Conservation (phyloP, 1,139 yeast species). For the Yamadazyma mexicana region DNA sequence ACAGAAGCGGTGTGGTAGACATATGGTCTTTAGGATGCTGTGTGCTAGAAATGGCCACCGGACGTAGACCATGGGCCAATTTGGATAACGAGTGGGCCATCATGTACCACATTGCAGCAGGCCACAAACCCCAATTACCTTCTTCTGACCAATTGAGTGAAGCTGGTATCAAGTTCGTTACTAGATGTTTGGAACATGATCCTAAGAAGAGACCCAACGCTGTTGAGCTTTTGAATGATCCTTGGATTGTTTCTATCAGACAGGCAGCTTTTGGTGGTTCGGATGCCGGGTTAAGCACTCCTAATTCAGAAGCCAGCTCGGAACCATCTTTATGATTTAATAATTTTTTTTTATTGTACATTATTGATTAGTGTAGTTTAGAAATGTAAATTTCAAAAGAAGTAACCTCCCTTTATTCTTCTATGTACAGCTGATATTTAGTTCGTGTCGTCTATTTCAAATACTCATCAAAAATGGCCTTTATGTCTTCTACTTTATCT, state of each 20-base stretch:
- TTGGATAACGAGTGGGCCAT: constrained; percentile 97
- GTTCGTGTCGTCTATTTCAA: constrained; percentile 11
- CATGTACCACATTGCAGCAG: constrained; percentile 97
- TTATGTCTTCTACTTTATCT: constrained; percentile 48
- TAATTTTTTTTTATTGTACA: no score
- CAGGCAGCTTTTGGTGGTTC: constrained; percentile 62
- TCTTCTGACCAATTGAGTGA: constrained; percentile 72
- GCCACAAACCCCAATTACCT: constrained; percentile 88
- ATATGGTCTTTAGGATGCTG: constrained; percentile 86
- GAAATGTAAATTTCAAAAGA: not conserved
- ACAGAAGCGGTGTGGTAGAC: constrained; percentile 74
- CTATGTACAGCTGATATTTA: constrained; percentile 2
- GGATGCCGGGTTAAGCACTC: constrained; percentile 36
- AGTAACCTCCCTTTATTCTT: no score
- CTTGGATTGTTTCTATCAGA: constrained; percentile 81
- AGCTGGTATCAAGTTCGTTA: constrained; percentile 69
- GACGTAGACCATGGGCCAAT: constrained; percentile 85
- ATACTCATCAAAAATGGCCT: constrained; percentile 29
- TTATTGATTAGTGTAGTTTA: not conserved
- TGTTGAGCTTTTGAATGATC: constrained; percentile 79
- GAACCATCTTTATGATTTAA: constrained; percentile 3
- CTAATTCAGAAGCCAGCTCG: constrained; percentile 33
- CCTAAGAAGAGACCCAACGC: constrained; percentile 82
- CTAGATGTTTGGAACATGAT: constrained; percentile 79
- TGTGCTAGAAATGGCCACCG: constrained; percentile 80